Conservation (phyloP, 306 rosid species). For the Malus orientalis region DNA sequence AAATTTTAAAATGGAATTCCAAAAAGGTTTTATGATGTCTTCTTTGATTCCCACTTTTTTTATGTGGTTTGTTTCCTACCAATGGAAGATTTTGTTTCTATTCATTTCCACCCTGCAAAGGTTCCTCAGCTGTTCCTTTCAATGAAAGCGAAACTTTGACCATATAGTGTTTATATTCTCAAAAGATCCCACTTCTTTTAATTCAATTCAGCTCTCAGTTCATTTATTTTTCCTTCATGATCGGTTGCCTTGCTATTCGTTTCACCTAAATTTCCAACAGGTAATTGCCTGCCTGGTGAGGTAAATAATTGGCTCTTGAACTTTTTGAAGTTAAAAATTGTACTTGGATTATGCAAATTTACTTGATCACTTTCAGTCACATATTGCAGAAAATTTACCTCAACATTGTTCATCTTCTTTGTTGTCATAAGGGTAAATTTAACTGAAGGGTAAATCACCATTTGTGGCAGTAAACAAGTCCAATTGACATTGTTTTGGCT, state of each 20-base stretch:
- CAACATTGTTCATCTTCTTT: background rate
- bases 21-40: slow-evolving; percentile 36
- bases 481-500: background rate
- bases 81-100: slow-evolving; percentile 64
- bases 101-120: slow-evolving; percentile 61
- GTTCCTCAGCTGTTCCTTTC: slow-evolving; percentile 79
- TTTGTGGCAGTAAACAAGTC: background rate
- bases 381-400: background rate
- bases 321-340: background rate
- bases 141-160: slow-evolving; percentile 80
- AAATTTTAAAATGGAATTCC: slow-evolving; percentile 9
- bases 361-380: background rate
- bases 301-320: background rate
- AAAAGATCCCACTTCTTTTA: slow-evolving; percentile 30
- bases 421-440: background rate
- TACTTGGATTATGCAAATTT: background rate
- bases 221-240: slow-evolving; percentile 29
- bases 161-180: slow-evolving; percentile 21
- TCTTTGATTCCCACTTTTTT: slow-evolving; percentile 41
- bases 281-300: background rate
- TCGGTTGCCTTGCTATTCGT: slow-evolving; percentile 13
- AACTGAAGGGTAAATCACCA: background rate
- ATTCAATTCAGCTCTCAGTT: slow-evolving; percentile 11
- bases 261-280: slow-evolving; percentile 3
- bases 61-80: slow-evolving; percentile 61